Percentiles rank a stretch among this genome's conserved stretches.
phyloP scores from a whole-genome alignment of 345 rosid species.

The Mercurialis annua region DNA sequence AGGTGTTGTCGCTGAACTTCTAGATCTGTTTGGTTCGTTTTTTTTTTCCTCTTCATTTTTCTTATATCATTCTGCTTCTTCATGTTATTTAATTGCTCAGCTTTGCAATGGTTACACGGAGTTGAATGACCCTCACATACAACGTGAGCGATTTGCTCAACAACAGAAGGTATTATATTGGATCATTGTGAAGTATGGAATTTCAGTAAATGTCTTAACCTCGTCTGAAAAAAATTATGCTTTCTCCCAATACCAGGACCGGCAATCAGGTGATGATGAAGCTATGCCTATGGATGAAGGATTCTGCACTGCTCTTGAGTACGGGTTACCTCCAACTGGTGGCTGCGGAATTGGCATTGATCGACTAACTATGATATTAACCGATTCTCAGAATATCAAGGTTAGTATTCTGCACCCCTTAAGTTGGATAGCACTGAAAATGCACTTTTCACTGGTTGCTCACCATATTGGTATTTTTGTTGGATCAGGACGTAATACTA shows the following conservation, averaged over 20 bases:
- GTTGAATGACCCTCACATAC: conserved; percentile 92
- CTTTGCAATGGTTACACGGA: conserved; percentile 96
- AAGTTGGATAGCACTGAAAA: too few species aligned
- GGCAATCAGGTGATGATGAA: conserved; percentile 96
- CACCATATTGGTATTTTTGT: conserved; percentile 8
- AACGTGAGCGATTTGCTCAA: conserved; percentile 86
- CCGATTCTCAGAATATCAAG: conserved; percentile 97
- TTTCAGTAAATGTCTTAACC: not conserved
- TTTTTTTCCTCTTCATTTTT: not conserved
- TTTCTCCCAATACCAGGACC: conserved; percentile 41
- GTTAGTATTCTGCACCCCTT: conserved; percentile 24
- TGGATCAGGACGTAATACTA: conserved; percentile 82
- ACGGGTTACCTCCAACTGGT: conserved; percentile 90
- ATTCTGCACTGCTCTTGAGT: conserved; percentile 81
- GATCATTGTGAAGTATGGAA: not conserved
- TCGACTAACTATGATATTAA: conserved; percentile 79
- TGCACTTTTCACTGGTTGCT: not conserved
- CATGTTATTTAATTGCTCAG: conserved; percentile 32
- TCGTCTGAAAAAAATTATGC: not conserved
- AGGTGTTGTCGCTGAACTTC: conserved; percentile 39
- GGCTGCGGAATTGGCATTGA: conserved; percentile 98
- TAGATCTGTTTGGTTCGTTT: not conserved
- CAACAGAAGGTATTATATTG: conserved; percentile 76
- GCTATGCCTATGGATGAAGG: conserved; percentile 97
- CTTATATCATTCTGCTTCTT: too few species aligned